phyloP scores from a whole-genome alignment of 495 filamentous ascomycete species.

The Annulohypoxylon stygium region DNA sequence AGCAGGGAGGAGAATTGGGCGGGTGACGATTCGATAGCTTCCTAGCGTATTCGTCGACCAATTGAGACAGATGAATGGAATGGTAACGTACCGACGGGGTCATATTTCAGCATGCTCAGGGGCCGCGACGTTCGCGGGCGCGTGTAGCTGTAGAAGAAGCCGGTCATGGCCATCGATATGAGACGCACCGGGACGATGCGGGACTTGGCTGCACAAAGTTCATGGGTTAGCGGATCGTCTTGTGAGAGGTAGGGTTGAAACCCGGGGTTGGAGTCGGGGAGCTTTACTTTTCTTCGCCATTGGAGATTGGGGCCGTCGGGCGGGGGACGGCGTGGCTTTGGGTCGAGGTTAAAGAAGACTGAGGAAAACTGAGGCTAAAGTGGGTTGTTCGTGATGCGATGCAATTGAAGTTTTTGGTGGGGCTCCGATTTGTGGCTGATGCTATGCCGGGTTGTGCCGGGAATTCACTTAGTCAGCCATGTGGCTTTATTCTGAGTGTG shows the following conservation, averaged over 20 bases:
- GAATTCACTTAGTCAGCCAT: constrained; percentile 22
- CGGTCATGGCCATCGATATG: constrained; percentile 98
- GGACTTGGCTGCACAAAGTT: constrained; percentile 77
- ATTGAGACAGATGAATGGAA: neutral
- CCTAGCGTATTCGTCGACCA: neutral
- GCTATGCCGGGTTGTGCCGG: neutral
- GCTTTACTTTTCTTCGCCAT: constrained; percentile 45
- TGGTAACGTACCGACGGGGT: constrained; percentile 86
- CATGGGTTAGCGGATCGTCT: constrained; percentile 22
- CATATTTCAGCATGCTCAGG: constrained; percentile 98
- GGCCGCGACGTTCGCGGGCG: constrained; percentile 85
- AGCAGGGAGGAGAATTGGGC: neutral
- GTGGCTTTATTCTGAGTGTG: neutral
- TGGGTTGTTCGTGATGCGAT: constrained; percentile 28
- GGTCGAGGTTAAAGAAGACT: neutral
- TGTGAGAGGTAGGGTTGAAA: neutral
- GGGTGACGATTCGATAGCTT: neutral
- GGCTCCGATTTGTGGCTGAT: constrained; percentile 32
- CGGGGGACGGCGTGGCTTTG: constrained; percentile 8
- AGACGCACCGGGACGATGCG: constrained; percentile 93
- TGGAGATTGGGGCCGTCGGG: constrained; percentile 20
- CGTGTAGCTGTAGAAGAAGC: constrained; percentile 91
- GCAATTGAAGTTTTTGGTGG: constrained; percentile 43
- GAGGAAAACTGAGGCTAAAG: neutral
- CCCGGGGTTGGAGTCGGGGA: neutral